Evolutionary conservation across 352 stramenopile genomes (phyloP).

Genomic region (Globisporangium nodosum): DNA sequence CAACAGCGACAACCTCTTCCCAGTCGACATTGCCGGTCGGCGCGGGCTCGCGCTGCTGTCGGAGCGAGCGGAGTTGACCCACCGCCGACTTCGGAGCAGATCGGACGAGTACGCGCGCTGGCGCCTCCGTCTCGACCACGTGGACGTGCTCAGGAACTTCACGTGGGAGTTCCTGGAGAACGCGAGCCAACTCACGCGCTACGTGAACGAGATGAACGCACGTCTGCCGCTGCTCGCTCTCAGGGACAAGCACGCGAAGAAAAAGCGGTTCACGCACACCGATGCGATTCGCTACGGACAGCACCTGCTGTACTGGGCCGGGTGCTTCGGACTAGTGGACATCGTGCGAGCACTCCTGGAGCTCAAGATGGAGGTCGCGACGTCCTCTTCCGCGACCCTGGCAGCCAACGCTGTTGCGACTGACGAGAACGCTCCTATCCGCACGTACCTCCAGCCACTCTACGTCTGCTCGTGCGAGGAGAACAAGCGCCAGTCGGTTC

Average conservation of each 20-base stretch:
- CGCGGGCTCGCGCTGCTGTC: conserved; percentile 37
- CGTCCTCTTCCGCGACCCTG: not conserved
- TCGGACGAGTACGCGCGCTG: conserved; percentile 36
- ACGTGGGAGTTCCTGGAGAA: conserved; percentile 48
- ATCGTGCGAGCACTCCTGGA: conserved; percentile 44
- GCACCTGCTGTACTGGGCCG: conserved; percentile 72
- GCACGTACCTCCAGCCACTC: conserved; percentile 29
- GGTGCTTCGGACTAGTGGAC: conserved; percentile 56
- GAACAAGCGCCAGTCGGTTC: conserved; percentile 55
- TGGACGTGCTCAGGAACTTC: conserved; percentile 40
- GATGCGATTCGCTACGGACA: conserved; percentile 68
- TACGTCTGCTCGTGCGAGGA: conserved; percentile 66
- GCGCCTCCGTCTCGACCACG: conserved; percentile 57
- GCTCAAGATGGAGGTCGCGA: conserved; percentile 22
- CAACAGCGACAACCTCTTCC: conserved; percentile 50
- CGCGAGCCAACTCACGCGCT: conserved; percentile 30
- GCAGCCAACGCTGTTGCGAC: not conserved
- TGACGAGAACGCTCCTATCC: not conserved
- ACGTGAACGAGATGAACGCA: conserved; percentile 61
- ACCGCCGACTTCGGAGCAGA: not conserved
- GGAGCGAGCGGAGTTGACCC: conserved; percentile 30
- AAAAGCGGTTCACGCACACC: conserved; percentile 19
- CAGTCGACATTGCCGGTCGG: conserved; percentile 58
- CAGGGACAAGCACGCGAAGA: conserved; percentile 10
- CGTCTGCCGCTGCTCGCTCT: conserved; percentile 28